phyloP scores from a whole-genome alignment of 257 asterid genomes.

The Penstemon davidsonii region DNA sequence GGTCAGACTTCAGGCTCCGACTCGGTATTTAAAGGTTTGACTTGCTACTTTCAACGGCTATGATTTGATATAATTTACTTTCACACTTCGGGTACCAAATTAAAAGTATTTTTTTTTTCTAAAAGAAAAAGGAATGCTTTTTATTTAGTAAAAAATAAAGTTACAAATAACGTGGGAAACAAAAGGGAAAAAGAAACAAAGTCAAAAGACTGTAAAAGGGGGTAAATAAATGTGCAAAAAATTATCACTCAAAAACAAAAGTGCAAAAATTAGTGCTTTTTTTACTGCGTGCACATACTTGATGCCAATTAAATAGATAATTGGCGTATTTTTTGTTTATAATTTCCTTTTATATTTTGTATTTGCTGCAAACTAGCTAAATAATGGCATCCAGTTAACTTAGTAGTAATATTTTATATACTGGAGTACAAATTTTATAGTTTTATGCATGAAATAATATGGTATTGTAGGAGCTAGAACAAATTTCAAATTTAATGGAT shows the following conservation, averaged over 20 bases:
- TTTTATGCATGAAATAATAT: no score
- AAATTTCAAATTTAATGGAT: no score
- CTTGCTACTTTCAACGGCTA: conserved; percentile 32
- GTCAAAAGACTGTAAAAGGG: conserved; percentile 24
- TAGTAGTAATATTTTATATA: no score
- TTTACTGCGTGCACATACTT: background rate
- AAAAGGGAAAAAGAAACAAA: conserved; percentile 22
- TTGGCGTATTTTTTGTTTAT: background rate
- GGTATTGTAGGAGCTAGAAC: no score
- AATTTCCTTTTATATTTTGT: background rate
- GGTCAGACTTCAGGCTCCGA: conserved; percentile 36
- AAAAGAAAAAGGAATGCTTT: conserved; percentile 32
- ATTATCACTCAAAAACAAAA: background rate
- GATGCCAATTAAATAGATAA: background rate
- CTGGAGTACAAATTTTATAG: background rate
- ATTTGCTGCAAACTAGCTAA: background rate
- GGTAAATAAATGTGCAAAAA: conserved; percentile 4
- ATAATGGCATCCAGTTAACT: no score
- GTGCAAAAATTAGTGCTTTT: conserved; percentile 11
- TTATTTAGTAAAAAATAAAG: conserved; percentile 38
- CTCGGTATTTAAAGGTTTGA: conserved; percentile 50
- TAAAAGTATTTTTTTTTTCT: conserved; percentile 18
- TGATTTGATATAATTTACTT: conserved; percentile 14
- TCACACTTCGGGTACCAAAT: conserved; percentile 1
- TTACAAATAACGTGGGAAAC: conserved; percentile 47